These are phyloP conservation scores for Brettanomyces anomalus DNA, from an alignment of 805 yeast species.

Conservation along the genomic window DNA sequence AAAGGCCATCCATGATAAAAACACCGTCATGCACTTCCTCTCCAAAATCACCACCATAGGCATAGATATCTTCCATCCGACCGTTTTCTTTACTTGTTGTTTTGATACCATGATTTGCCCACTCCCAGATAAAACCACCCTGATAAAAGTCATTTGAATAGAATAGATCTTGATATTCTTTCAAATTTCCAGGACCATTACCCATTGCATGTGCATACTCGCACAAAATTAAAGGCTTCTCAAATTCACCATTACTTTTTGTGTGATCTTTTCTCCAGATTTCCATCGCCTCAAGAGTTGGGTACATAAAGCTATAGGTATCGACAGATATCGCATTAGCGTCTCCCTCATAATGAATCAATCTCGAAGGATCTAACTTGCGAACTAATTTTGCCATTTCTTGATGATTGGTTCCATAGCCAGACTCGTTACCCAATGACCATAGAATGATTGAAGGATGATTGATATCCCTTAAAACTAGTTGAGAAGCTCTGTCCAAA, in stretches of 20 bases:
- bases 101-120: slow-evolving; percentile 1
- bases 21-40: slow-evolving; percentile 1
- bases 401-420: slow-evolving; percentile 1
- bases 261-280: not conserved
- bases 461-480: not conserved
- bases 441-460: not conserved
- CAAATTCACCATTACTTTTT: not conserved
- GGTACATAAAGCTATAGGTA: not conserved
- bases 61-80: not conserved
- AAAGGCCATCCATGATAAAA: slow-evolving; percentile 1
- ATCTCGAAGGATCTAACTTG: slow-evolving; percentile 1
- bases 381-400: not conserved
- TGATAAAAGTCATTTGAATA: not conserved
- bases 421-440: slow-evolving; percentile 1
- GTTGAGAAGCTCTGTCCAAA: not conserved
- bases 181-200: slow-evolving; percentile 1
- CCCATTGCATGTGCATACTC: slow-evolving; percentile 1
- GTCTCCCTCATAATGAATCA: slow-evolving; percentile 1
- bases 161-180: not conserved
- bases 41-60: slow-evolving; percentile 1
- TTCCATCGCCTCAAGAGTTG: not conserved
- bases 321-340: not conserved
- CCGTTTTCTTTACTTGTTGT: not conserved
- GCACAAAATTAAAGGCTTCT: not conserved
- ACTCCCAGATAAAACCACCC: slow-evolving; percentile 1